Evolutionary conservation across 805 yeast genomes (phyloP).

Genomic region (Yamadazyma sp.): DNA sequence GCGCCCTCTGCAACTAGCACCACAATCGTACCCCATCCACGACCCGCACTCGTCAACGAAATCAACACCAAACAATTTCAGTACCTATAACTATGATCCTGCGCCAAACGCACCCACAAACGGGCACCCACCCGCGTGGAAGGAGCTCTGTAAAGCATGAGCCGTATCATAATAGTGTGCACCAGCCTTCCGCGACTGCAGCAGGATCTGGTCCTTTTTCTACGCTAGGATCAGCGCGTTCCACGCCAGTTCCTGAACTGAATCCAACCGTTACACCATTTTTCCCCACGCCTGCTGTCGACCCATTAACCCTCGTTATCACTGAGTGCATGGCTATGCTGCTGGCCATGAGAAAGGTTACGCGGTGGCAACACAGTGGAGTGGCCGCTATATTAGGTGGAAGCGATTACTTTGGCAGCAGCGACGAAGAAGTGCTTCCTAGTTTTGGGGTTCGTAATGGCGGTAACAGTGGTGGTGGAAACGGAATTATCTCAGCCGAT

Average conservation of each 20-base stretch:
- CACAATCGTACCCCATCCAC: too few species aligned
- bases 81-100: constrained; percentile 3
- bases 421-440: constrained; percentile 27
- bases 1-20: too few species aligned
- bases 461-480: constrained; percentile 2
- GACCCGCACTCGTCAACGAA: constrained; percentile 6
- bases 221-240: too few species aligned
- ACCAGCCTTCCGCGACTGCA: too few species aligned
- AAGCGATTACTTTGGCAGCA: constrained; percentile 49
- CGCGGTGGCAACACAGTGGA: constrained; percentile 67
- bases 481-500: constrained; percentile 1
- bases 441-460: constrained; percentile 15
- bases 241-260: constrained; percentile 1
- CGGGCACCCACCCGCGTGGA: too few species aligned
- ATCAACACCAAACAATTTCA: not conserved
- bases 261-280: not conserved
- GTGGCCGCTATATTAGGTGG: constrained; percentile 85
- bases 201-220: too few species aligned
- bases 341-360: constrained; percentile 80
- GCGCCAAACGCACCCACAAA: constrained; percentile 2
- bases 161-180: too few species aligned
- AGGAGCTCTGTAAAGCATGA: too few species aligned
- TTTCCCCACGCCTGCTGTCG: constrained; percentile 44
- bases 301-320: constrained; percentile 78
- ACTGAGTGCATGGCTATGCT: constrained; percentile 86